Evolutionary conservation across 2,329 filamentous ascomycete genomes (phyloP), one percentile per base, ranked within the genome.

Genomic region (Hypocreales sp.): DNA sequence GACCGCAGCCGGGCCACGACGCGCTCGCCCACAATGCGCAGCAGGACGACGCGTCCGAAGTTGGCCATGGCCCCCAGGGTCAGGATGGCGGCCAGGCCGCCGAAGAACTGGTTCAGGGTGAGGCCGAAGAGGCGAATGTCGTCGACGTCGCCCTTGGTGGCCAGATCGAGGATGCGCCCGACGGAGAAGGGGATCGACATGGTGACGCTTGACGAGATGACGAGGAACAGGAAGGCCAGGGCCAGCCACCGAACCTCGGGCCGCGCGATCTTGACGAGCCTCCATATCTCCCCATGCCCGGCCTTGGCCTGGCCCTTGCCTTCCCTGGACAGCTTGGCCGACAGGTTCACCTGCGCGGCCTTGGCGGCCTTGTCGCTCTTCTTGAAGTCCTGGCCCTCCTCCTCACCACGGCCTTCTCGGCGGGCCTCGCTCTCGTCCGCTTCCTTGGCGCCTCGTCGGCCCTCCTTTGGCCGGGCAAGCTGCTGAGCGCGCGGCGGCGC

Each of bases 141-240:
- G 28, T 79, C 73, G 13, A 63, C 60, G 7, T 70, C 60, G 22
- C 70, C 64, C 43, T 84, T 79, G 8, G 84, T 92, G 7, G 87
- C 83, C 28, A 90, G 71, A 53, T 98, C 90, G 49, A 98, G 61
- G 35, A 98, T 92, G 47, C 86, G 87, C 31, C 90, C 90, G 38
- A 98, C 92, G 0, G 86, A 92, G 48, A 94, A 93, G 2, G 90
- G 90, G 33, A 98, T 81, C 3, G 83, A 86, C 79, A 98, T 92
- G 31, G 86, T 92, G 40, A 98, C 84, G 27, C 74, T 69, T 4
- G 87, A 95, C 11, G 87, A 94, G 35, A 94, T 65, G 32, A 98
- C 64, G 27, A 98, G 64, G 46, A 93, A 79, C 30, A 79, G 50
- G 48, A 95, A 87, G 4, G 92, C 92, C 36, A 79, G 53, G 6